phyloP scores from a whole-genome alignment of 2,329 filamentous ascomycete genomes.

The Byssothecium circinans region DNA sequence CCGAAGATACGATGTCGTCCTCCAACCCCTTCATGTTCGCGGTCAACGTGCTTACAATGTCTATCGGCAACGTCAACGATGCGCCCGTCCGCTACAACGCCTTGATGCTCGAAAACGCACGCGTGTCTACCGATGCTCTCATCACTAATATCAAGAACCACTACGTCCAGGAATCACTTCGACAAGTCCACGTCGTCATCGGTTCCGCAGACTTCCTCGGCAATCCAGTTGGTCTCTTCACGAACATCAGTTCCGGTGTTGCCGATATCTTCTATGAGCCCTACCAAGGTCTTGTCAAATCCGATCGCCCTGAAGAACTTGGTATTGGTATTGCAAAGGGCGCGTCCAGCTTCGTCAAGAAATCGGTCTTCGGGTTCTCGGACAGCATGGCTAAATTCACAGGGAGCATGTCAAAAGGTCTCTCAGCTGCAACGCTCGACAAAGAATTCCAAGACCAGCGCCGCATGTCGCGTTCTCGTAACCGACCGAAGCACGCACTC shows the following conservation, averaged over 20 bases:
- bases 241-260: constrained; percentile 95
- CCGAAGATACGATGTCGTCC: constrained; percentile 83
- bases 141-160: constrained; percentile 87
- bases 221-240: constrained; percentile 96
- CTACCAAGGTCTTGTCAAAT: constrained; percentile 96
- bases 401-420: constrained; percentile 92
- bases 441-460: constrained; percentile 98
- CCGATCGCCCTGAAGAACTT: constrained; percentile 91
- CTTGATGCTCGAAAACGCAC: constrained; percentile 90
- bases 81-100: constrained; percentile 93
- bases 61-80: constrained; percentile 98
- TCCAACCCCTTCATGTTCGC: constrained; percentile 99
- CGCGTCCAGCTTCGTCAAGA: constrained; percentile 96
- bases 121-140: constrained; percentile 82
- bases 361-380: constrained; percentile 94
- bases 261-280: constrained; percentile 99
- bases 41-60: constrained; percentile 98
- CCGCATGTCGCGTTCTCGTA: constrained; percentile 88
- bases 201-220: constrained; percentile 97
- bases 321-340: constrained; percentile 95
- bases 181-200: constrained; percentile 95
- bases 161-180: constrained; percentile 94
- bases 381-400: constrained; percentile 98
- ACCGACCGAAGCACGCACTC: constrained; percentile 93
- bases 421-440: constrained; percentile 92